Evolutionary conservation across 345 rosid genomes (phyloP), one percentile per base, ranked within the genome.

Genomic region (Erysimum cheiranthoides): DNA sequence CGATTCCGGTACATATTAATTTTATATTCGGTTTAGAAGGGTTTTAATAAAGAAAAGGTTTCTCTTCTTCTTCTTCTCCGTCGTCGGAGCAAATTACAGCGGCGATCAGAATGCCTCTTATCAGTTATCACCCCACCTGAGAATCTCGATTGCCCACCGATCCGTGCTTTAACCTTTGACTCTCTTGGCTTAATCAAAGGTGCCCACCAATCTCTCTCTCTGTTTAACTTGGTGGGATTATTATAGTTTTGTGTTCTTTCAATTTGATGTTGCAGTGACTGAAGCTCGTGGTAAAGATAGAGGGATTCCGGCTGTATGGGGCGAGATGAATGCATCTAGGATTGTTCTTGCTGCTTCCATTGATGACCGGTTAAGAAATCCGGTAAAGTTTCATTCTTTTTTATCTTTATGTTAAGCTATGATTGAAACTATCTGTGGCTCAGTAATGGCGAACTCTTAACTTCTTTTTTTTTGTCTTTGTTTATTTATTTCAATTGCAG

Each of bases 171-270:
- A 34, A 85, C 97, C 73, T 94, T 94, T 76, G 97, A 92, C 57
- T 66, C 88, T 12, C 93, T 92, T 43, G 96, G 97, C 11, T 80
- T 94, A 56, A 82, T 87, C 71, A 94, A 92, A 87, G 98, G 97
- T 89, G 27, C 56, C 28, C 8, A 21, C 36, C 32, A 21, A 21
- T 51, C n/a, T 35, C 14, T 30, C 47, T 53, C 61, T 31, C 10
- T 49, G 69, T 35, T 59, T 71, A 10, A 27, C 18, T 11, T 42
- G 16, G 66, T 47, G 17, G 43, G 32, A 31, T 42, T 43, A 31
- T 63, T 43, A 31, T 42, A 57, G 45, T 70, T 21, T 35, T 2
- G 12, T 9, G 53, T 16, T 31, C 32, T 34, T 71, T 4, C 5
- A 21, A 49, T 50, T 42, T 39, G 61, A 66, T 78, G 50, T 21